Evolutionary conservation across 2,329 filamentous ascomycete genomes (phyloP).

Genomic region (Ploettnerulaceae sp.): DNA sequence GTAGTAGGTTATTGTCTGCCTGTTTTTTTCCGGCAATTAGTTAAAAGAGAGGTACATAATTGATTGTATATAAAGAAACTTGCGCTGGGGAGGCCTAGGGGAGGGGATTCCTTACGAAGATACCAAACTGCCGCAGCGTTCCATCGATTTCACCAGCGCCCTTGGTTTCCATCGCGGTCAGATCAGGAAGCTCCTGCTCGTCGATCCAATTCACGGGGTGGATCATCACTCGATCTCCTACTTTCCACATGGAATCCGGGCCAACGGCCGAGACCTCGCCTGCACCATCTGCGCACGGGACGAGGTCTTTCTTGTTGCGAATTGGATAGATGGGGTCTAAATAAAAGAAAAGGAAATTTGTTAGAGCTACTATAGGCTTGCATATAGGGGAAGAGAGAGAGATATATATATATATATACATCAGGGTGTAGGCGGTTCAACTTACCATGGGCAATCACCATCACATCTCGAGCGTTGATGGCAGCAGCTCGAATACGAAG

Average conservation of each 20-base stretch:
- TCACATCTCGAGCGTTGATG: conserved; percentile 7
- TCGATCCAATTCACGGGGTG: conserved; percentile 1
- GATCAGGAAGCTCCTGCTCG: neutral
- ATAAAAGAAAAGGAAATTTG: too few species aligned
- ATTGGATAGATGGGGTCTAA: too few species aligned
- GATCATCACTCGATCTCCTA: conserved; percentile 1
- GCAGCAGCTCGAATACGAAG: neutral
- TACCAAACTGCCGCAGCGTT: neutral
- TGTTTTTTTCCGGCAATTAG: neutral
- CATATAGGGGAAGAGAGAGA: neutral
- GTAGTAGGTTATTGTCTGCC: neutral
- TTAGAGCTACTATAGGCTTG: too few species aligned
- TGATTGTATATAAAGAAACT: too few species aligned
- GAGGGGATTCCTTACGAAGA: too few species aligned
- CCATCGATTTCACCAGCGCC: conserved; percentile 1
- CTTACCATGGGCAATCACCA: conserved; percentile 7
- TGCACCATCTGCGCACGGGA: neutral
- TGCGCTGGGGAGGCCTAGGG: too few species aligned
- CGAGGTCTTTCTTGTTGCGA: too few species aligned
- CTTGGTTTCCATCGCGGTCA: neutral
- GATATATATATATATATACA: too few species aligned
- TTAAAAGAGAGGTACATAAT: neutral
- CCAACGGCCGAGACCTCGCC: neutral
- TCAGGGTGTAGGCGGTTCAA: too few species aligned
- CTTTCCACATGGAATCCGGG: neutral